Evolutionary conservation across 192 early-diverging fungal species (phyloP), one percentile per base, ranked within the genome.

Genomic region (Helicostylum pulchrum): DNA sequence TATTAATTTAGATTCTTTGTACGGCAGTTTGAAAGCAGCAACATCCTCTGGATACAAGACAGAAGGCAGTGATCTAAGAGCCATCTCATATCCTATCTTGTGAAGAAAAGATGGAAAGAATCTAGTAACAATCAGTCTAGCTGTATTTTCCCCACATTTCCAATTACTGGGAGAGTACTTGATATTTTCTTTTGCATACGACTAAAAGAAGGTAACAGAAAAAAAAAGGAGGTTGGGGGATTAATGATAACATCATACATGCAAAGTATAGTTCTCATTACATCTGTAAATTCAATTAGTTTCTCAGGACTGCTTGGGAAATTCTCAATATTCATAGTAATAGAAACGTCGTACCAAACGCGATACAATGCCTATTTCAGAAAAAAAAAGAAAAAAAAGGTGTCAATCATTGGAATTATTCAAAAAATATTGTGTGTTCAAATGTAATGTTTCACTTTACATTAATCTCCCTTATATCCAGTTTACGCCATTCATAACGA

Each of bases 391-490:
- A 44, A 36, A 46, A 21, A 39, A 30, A 3, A 9, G 7, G 36
- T 39, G 9, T 39, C 5, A 39, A 26, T 26, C 2, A 26, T 26
- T 26, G 26, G 26, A 2, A 26, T 26, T 26, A 26, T 2, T 26
- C 26, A 26, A 26, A 26, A n/a, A 26, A 26, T 26, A 26, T 26
- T 26, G 36, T 5, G 34, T 5, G 34, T 7, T 7, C 3, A 36
- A 36, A 36, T 5, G 34, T 9, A 39, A 9, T 6, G 6, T 4
- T 39, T 39, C 14, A 21, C 15, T 64, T 74, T 72, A 77, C 78
- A 43, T 80, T 77, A 8, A 68, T 67, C 60, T 80, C 78, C 11
- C 72, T 62, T 5, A 67, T 64, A 23, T 76, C 67, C 4, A 71
- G 0, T 15, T 42, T 0, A 26, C 78, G 43, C 75, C 76, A 80